phyloP scores from a whole-genome alignment of 768 basidiomycete species.

The Collybia sp. region DNA sequence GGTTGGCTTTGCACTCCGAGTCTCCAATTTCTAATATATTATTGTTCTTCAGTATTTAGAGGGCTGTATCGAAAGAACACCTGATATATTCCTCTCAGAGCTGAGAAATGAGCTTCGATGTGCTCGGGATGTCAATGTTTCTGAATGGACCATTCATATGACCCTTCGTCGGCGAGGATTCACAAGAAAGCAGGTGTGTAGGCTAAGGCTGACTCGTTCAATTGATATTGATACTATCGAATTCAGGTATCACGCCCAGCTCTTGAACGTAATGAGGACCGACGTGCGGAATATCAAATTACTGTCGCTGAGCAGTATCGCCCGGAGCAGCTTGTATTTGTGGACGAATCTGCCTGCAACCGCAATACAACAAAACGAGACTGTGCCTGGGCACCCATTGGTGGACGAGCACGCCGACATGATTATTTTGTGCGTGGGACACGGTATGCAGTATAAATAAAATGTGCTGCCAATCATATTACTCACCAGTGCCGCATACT shows the following conservation, averaged over 20 bases:
- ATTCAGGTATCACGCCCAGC: slow-evolving; percentile 3
- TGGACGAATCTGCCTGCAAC: slow-evolving; percentile 29
- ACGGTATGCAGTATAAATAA: slow-evolving; percentile 11
- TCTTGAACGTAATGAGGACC: slow-evolving; percentile 9
- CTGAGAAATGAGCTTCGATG: not conserved
- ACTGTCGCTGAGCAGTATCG: slow-evolving; percentile 8
- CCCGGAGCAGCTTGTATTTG: slow-evolving; percentile 24
- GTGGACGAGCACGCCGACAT: slow-evolving; percentile 12
- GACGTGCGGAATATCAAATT: slow-evolving; percentile 7
- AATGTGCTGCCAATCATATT: not conserved
- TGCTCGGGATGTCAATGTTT: slow-evolving; percentile 8
- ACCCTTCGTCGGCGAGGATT: no score
- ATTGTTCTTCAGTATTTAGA: no score
- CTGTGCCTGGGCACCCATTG: slow-evolving; percentile 21
- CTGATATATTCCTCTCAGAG: no score
- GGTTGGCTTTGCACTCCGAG: no score
- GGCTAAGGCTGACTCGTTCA: no score
- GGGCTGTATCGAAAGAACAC: no score
- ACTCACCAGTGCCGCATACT: not conserved
- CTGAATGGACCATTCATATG: not conserved
- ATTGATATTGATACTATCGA: no score
- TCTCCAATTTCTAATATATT: no score
- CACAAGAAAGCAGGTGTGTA: no score
- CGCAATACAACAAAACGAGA: slow-evolving; percentile 13
- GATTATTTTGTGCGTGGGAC: slow-evolving; percentile 22